These are phyloP conservation scores for Mycena polygramma DNA, from an alignment of 768 basidiomycete species.

Conservation along the genomic window DNA sequence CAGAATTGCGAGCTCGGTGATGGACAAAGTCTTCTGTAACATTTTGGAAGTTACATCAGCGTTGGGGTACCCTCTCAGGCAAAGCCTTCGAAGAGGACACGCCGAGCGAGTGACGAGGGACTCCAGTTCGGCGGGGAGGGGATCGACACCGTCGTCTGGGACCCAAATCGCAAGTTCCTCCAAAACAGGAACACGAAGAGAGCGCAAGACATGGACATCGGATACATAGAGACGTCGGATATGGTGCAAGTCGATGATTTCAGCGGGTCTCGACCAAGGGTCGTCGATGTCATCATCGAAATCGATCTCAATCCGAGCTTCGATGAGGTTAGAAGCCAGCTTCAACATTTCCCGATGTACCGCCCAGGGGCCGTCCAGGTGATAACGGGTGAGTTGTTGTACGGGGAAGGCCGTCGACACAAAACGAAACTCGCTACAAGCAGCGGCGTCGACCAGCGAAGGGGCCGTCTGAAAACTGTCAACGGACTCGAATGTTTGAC, in stretches of 20 bases:
- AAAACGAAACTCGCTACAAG: too few relatives aligned
- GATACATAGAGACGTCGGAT: conserved; percentile 13
- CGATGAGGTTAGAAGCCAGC: background rate
- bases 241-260: background rate
- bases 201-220: background rate
- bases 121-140: background rate
- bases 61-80: background rate
- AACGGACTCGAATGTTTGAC: background rate
- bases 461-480: too few relatives aligned
- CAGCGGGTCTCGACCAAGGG: background rate
- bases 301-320: background rate
- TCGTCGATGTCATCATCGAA: background rate
- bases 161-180: background rate
- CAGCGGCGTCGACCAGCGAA: too few relatives aligned
- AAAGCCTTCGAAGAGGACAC: background rate
- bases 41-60: background rate
- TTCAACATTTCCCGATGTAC: background rate
- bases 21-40: background rate
- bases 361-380: background rate
- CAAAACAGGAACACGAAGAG: background rate
- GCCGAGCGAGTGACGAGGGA: background rate
- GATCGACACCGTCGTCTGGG: background rate
- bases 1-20: background rate
- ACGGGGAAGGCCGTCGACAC: too few relatives aligned
- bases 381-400: background rate